phyloP scores from a whole-genome alignment of 2,329 filamentous ascomycete species.

The Tolypocladium cylindrosporum region DNA sequence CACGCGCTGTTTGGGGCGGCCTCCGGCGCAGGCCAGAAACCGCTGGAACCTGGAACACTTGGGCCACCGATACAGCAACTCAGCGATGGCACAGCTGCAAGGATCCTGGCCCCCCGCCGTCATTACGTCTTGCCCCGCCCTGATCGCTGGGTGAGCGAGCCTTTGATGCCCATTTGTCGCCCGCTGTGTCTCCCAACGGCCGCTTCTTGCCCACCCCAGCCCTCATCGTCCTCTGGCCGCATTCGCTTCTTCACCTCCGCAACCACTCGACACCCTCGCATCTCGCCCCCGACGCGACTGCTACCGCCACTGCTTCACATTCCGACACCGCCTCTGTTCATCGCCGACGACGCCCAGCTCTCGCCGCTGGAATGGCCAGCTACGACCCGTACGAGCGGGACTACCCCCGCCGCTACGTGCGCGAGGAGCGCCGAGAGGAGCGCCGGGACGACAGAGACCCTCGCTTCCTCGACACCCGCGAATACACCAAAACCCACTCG shows the following conservation, averaged over 20 bases:
- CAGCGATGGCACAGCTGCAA: not conserved
- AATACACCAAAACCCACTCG: conserved; percentile 34
- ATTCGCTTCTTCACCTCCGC: not conserved
- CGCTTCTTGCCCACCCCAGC: not conserved
- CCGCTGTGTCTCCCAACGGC: not conserved
- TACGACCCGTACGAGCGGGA: conserved; percentile 48
- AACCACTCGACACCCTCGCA: not conserved
- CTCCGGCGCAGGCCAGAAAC: too few species aligned
- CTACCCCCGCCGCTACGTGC: conserved; percentile 40
- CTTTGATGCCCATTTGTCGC: not conserved
- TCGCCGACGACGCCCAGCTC: not conserved
- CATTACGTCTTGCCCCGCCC: not conserved
- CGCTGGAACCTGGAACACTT: too few species aligned
- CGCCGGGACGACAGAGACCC: conserved; percentile 40
- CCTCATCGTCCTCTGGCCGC: not conserved
- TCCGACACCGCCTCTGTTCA: not conserved
- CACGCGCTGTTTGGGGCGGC: too few species aligned
- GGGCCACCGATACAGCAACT: not conserved
- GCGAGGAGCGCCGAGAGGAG: conserved; percentile 45
- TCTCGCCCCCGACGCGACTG: not conserved
- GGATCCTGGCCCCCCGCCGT: not conserved
- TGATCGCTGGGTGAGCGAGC: not conserved
- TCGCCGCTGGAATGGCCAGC: conserved; percentile 22
- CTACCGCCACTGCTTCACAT: not conserved
- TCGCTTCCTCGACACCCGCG: conserved; percentile 43